Conservation (phyloP, 2,329 filamentous ascomycete species). For the Fusarium transvaalense region DNA sequence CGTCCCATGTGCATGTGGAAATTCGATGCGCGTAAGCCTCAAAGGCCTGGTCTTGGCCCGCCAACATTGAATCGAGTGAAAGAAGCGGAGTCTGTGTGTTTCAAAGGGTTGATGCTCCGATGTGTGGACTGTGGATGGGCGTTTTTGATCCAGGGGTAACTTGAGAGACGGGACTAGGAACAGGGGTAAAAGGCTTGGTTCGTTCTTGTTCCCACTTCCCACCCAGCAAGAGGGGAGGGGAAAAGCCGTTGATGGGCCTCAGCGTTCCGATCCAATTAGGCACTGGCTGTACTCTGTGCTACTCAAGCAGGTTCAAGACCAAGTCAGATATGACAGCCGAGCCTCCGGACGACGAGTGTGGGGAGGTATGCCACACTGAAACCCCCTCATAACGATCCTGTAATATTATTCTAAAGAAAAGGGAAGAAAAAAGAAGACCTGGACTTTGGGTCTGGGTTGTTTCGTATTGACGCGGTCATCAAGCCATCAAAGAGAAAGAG, state of each 20-base stretch:
- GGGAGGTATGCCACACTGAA: slow-evolving; percentile 40
- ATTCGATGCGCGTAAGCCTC: slow-evolving; percentile 23
- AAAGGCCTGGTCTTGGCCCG: neutral
- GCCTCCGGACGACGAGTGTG: slow-evolving; percentile 27
- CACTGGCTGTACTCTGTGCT: neutral
- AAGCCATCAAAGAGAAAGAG: slow-evolving; percentile 20
- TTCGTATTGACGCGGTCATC: slow-evolving; percentile 24
- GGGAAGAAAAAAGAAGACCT: neutral
- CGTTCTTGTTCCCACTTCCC: neutral
- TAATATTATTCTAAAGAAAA: slow-evolving; percentile 29
- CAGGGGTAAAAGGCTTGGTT: slow-evolving; percentile 29
- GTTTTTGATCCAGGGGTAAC: slow-evolving; percentile 23
- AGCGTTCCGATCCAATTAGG: slow-evolving; percentile 27
- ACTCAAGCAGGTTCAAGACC: neutral
- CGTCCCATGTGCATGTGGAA: slow-evolving; percentile 25
- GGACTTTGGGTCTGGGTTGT: slow-evolving; percentile 18
- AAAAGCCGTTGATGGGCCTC: slow-evolving; percentile 27
- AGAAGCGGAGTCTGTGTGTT: slow-evolving; percentile 29
- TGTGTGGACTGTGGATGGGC: neutral
- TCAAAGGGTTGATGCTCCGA: slow-evolving; percentile 32
- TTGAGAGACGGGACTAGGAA: slow-evolving; percentile 13
- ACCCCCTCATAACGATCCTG: slow-evolving; percentile 29
- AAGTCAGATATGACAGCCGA: slow-evolving; percentile 18
- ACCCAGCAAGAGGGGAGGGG: neutral
- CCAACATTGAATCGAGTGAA: slow-evolving; percentile 31